phyloP scores from a whole-genome alignment of 225 moss, liverwort and hornwort species.

The Antitrichia curtipendula region DNA sequence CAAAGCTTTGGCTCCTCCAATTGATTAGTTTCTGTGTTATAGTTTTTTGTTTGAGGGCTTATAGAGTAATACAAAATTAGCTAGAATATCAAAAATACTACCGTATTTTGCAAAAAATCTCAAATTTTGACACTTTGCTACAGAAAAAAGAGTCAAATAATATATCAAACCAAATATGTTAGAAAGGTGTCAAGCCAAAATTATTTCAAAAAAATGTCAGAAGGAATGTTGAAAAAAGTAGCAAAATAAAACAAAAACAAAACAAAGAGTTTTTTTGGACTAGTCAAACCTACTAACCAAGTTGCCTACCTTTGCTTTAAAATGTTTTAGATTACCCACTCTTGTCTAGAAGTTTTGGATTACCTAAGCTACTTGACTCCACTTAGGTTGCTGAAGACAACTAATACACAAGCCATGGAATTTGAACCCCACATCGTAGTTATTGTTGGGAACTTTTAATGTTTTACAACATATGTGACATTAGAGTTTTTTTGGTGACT shows the following conservation, averaged over 20 bases:
- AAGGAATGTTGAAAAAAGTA: not conserved
- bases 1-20: fast-evolving
- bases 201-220: not conserved
- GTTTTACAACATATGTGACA: fast-evolving
- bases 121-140: fast-evolving
- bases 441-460: not conserved
- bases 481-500: not conserved
- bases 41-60: not conserved
- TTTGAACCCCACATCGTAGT: not conserved
- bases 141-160: not conserved
- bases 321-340: fast-evolving
- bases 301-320: fast-evolving
- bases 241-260: too few relatives aligned
- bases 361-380: fast-evolving
- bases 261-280: not conserved
- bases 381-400: not conserved
- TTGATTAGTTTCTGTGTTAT: not conserved
- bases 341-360: not conserved
- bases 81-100: not conserved
- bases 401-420: fast-evolving
- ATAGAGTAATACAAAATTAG: fast-evolving
- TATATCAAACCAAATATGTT: not conserved
- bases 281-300: fast-evolving
- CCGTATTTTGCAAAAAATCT: fast-evolving
- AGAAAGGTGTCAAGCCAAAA: fast-evolving